Base-by-base conservation (phyloP, 345 rosid genomes). In the Trapa incisa region DNA sequence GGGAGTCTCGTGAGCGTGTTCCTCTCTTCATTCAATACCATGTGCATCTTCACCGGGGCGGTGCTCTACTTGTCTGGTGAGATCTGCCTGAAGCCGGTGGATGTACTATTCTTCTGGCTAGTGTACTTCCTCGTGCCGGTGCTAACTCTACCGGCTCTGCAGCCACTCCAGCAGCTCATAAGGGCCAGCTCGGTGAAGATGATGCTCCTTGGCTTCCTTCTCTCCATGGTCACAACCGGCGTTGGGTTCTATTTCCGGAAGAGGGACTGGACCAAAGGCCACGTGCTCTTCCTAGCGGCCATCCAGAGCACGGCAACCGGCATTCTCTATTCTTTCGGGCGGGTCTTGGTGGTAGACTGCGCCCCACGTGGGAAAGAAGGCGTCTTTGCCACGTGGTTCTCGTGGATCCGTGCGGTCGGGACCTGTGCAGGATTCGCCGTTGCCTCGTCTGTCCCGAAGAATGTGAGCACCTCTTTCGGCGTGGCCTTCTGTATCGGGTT, bases 291-390 rank as follows among this genome's bases (percentile, higher is more conserved):
- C 56, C 79, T 87, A 8, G 82, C 80, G 0, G 88, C 78, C 0
- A 15, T 87, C 29, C 92, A 87, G 69, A 73, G 89, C 77, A 81
- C 83, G 7, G 81, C 86, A 4, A 74, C 79, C 0, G 87, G 86
- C 52, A 50, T 84, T 3, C 50, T 82, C 45, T 79, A 84, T 71
- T 79, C 86, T 3, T 87, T 71, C 16, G 87, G 85, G 10, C 69
- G 83, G 67, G 76, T 84, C 13, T 43, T 87, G 70, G 3, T 81
- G 64, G 37, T 81, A 43, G 89, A 87, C 71, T 81, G 82, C 61
- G 71, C 84, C 0, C 87, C 92, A 0, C 50, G 65, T 3, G 89
- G 83, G 3, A 78, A 74, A 68, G 86, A 87, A 75, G 89, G 87
- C 0, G 82, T 75, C 6, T 87, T 87, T 64, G 75, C 86, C 0